Base-by-base conservation (phyloP, 2,329 filamentous ascomycete species). In the Talaromyces sp. region DNA sequence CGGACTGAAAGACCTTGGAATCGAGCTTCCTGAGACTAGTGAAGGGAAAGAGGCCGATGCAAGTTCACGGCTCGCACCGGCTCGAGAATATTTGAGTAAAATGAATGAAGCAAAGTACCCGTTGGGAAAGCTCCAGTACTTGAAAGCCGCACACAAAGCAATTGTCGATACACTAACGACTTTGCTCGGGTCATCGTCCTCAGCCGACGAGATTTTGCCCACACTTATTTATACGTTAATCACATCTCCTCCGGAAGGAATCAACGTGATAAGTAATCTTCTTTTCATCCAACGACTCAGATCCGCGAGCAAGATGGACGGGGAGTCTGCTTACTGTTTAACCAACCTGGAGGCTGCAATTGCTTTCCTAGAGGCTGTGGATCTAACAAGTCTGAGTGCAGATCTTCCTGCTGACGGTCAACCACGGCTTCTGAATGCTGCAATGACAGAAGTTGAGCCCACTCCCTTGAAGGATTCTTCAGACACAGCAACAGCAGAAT, bases 171-270 rank as follows among this genome's bases (percentile, higher is more conserved):
- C 92, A 4, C 72, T 89, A 19, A 87, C 85, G 17, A 82, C 84
- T 58, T 76, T 88, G 21, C 83, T 88, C 58, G 84, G 85, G 9
- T 84, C 92, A 0, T 84, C 85, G 0, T 96, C 94, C 0, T 97
- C 94, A 0, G 94, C 94, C 2, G 94, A 99, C 71, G 94, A 97
- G 75, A 95, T 99, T 58, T 87, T 99, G 73, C 94, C 94, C 0
- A 96, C 96, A 74, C 83, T 99, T 64, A 99, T 99, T 63, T 99
- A 96, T 77, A 91, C 92, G 0, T 83, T 99, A 62, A 95, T 99
- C 71, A 97, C 92, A 2, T 88, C 92, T 51, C 88, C 91, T 0
- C 89, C 92, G 0, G 90, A 94, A 73, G 85, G 88, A 35, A 87
- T 97, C 54, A 90, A 92, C 72, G 88, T 92, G 59, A 91, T 96